Percentiles rank a stretch among this genome's conserved stretches.
Conservation (phyloP, 208 protist genomes). For the Leptomonas seymouri region DNA sequence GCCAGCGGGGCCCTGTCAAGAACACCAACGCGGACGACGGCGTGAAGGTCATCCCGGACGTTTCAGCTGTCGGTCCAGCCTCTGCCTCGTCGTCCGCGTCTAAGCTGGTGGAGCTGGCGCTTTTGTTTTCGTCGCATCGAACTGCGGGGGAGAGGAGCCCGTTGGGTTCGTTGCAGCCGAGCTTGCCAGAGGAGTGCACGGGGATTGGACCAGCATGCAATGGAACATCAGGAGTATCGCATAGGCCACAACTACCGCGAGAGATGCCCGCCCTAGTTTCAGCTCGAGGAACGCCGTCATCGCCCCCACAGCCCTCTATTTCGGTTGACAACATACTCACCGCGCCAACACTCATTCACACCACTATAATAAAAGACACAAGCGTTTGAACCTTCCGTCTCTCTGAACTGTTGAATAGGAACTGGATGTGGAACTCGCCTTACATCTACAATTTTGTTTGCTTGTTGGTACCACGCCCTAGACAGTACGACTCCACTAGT, state of each 20-base stretch:
- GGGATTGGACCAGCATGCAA: background rate
- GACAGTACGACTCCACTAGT: too few relatives aligned
- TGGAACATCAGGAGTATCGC: background rate
- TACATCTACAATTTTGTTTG: too few relatives aligned
- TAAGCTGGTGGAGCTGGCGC: constrained; percentile 21
- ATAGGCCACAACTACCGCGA: background rate
- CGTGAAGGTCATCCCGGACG: constrained; percentile 4
- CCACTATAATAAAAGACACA: background rate
- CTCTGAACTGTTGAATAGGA: background rate
- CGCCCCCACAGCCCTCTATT: background rate
- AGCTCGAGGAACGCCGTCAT: background rate
- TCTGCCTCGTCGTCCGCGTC: constrained; percentile 37
- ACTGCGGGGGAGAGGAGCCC: background rate
- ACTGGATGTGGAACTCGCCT: too few relatives aligned
- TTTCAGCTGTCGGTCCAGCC: constrained; percentile 8
- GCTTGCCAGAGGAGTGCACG: background rate
- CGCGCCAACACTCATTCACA: background rate
- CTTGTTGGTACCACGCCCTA: too few relatives aligned
- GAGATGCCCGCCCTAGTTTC: background rate
- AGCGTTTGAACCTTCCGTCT: background rate
- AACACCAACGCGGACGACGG: constrained; percentile 10
- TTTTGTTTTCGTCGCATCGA: constrained; percentile 9
- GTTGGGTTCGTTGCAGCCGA: background rate
- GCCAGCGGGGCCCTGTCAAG: constrained; percentile 5
- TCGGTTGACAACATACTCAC: constrained; percentile 4